Percentiles rank a stretch among this genome's conserved stretches.
Conservation (phyloP, 176 grass and related monocot genomes). For the Saccharum officinarum region DNA sequence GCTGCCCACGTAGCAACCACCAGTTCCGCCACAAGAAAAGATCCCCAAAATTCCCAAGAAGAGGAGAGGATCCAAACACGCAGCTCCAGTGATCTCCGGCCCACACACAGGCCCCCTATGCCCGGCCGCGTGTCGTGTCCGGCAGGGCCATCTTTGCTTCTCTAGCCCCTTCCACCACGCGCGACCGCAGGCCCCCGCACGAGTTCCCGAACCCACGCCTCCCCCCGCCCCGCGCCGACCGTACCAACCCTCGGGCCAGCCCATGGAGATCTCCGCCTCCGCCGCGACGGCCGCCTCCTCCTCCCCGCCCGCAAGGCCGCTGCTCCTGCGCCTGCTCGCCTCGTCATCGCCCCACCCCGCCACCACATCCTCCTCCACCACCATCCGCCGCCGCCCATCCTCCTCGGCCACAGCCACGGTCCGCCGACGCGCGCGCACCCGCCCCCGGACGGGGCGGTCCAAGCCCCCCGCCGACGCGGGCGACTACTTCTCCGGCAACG, state of each 20-base stretch:
- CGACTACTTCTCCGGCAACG: slow-evolving; percentile 44
- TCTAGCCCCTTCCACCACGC: background rate
- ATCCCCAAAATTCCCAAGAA: background rate
- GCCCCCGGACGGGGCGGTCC: slow-evolving; percentile 40
- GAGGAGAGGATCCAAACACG: slow-evolving; percentile 21
- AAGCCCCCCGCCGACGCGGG: slow-evolving; percentile 32
- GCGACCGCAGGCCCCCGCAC: background rate
- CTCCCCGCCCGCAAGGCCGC: slow-evolving; percentile 1
- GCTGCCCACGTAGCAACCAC: background rate
- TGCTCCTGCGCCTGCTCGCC: slow-evolving; percentile 26
- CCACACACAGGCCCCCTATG: background rate
- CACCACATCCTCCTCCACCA: background rate
- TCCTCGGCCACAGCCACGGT: slow-evolving; percentile 37
- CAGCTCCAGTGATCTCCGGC: background rate
- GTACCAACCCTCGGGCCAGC: background rate
- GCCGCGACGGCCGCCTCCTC: slow-evolving; percentile 22
- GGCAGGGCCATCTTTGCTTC: background rate
- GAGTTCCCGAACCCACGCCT: background rate
- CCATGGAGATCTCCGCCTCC: slow-evolving; percentile 46
- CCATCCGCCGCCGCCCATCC: background rate
- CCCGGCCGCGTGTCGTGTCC: background rate
- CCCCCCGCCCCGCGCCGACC: background rate
- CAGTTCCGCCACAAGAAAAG: background rate
- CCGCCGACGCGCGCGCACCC: slow-evolving; percentile 46
- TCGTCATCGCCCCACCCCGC: background rate